A percentile compares a stretch with the other conserved stretches of the same genome.
phyloP scores from a whole-genome alignment of 1,284 basidiomycete genomes.

The Kalmanozyma brasiliensis region DNA sequence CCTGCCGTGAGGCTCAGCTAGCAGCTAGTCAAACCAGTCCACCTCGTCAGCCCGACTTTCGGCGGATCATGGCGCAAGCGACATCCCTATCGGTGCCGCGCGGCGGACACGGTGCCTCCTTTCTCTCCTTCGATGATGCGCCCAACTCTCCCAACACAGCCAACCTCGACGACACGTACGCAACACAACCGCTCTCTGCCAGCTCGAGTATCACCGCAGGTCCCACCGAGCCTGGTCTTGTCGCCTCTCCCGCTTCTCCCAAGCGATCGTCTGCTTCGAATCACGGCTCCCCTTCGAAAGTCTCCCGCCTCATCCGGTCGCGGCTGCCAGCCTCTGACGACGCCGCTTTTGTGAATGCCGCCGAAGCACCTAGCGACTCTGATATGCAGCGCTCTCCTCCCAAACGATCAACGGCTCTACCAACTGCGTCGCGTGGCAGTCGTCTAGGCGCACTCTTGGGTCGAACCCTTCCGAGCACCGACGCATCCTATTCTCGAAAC shows the following conservation, averaged over 20 bases:
- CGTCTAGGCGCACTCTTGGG: constrained; percentile 35
- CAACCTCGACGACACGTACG: not conserved
- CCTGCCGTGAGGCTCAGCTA: not conserved
- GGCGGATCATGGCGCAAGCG: constrained; percentile 15
- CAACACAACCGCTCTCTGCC: not conserved
- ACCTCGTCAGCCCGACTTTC: not conserved
- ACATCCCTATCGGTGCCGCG: constrained; percentile 6
- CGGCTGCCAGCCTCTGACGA: constrained; percentile 15
- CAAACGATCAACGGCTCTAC: constrained; percentile 6
- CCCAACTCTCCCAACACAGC: constrained; percentile 19
- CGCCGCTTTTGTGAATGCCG: constrained; percentile 9
- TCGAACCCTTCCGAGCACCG: constrained; percentile 8
- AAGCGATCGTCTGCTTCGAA: not conserved
- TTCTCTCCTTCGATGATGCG: constrained; percentile 33
- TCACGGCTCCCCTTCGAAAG: constrained; percentile 17
- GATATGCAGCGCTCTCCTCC: constrained; percentile 18
- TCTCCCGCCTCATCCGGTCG: constrained; percentile 5
- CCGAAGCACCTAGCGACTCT: constrained; percentile 7
- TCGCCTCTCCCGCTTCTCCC: constrained; percentile 5
- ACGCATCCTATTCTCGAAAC: constrained; percentile 10
- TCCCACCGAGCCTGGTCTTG: not conserved
- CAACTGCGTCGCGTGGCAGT: constrained; percentile 22
- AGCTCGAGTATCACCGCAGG: not conserved
- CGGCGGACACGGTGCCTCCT: constrained; percentile 17
- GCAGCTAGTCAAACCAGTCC: not conserved